Conservation (phyloP, 306 rosid genomes). For the Hippophae tibetana region DNA sequence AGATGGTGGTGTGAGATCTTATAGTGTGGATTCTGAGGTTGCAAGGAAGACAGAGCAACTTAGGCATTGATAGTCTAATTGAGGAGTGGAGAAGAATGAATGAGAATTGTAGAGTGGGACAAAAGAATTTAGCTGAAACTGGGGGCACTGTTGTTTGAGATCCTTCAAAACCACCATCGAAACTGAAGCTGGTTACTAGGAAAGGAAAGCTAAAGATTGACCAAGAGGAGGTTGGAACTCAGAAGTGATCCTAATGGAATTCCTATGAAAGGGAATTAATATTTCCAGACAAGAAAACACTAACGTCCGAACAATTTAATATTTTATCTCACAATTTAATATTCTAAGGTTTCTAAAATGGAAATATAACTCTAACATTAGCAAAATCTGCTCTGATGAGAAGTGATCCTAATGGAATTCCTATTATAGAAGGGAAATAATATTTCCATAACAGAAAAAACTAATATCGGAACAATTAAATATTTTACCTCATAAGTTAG, state of each 20-base stretch:
- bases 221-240: slow-evolving; percentile 50
- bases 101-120: slow-evolving; percentile 48
- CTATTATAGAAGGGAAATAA: too few relatives aligned
- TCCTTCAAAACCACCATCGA: slow-evolving; percentile 67
- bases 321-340: too few relatives aligned
- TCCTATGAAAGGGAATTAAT: slow-evolving; percentile 50
- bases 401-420: too few relatives aligned
- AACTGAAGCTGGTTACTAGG: slow-evolving; percentile 57
- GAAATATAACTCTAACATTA: too few relatives aligned
- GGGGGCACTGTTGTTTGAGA: slow-evolving; percentile 68
- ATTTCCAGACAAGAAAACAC: slow-evolving; percentile 23
- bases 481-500: too few relatives aligned
- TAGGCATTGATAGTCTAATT: slow-evolving; percentile 36
- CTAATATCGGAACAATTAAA: too few relatives aligned
- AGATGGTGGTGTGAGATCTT: slow-evolving; percentile 73
- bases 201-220: slow-evolving; percentile 81
- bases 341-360: too few relatives aligned
- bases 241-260: slow-evolving; percentile 60
- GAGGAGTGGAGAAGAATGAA: slow-evolving; percentile 57
- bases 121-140: slow-evolving; percentile 61
- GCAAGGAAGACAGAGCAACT: slow-evolving; percentile 41
- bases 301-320: too few relatives aligned
- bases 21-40: slow-evolving; percentile 66
- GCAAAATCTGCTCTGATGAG: too few relatives aligned
- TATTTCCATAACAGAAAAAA: too few relatives aligned